These are phyloP conservation scores for Peronosclerospora sorghi DNA, from an alignment of 352 stramenopile genomes.

Conservation along the genomic window DNA sequence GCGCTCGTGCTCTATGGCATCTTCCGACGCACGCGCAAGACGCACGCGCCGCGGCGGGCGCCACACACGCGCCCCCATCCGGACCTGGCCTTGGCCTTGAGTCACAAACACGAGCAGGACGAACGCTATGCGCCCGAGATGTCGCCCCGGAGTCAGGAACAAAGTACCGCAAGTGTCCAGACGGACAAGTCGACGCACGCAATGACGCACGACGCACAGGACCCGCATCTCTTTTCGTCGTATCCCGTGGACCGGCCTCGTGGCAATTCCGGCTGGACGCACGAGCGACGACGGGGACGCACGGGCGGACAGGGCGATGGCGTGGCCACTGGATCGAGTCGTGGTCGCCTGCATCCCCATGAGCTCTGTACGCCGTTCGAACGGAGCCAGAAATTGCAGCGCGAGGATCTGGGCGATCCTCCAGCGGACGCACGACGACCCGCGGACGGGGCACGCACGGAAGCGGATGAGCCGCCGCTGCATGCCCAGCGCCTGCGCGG, in stretches of 20 bases:
- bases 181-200: constrained; percentile 4
- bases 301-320: no score
- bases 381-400: constrained; percentile 9
- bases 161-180: constrained; percentile 10
- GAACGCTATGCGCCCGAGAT: constrained; percentile 18
- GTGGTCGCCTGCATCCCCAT: constrained; percentile 8
- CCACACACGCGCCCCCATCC: no score
- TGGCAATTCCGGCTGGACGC: no score
- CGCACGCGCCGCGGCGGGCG: no score
- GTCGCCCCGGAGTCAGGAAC: constrained; percentile 13
- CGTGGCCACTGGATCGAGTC: no score
- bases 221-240: no score
- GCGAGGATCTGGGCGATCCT: constrained; percentile 11
- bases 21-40: constrained; percentile 7
- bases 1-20: constrained; percentile 19
- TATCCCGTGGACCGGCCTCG: no score
- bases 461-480: constrained; percentile 4
- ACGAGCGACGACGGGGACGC: no score
- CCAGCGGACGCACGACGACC: no score
- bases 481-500: constrained; percentile 15
- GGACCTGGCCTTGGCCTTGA: constrained; percentile 17
- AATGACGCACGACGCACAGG: no score
- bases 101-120: constrained; percentile 20
- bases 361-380: constrained; percentile 9
- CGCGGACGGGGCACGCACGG: no score